Conservation (phyloP, 2,329 filamentous ascomycete genomes). For the Trichophyton schoenleinii region DNA sequence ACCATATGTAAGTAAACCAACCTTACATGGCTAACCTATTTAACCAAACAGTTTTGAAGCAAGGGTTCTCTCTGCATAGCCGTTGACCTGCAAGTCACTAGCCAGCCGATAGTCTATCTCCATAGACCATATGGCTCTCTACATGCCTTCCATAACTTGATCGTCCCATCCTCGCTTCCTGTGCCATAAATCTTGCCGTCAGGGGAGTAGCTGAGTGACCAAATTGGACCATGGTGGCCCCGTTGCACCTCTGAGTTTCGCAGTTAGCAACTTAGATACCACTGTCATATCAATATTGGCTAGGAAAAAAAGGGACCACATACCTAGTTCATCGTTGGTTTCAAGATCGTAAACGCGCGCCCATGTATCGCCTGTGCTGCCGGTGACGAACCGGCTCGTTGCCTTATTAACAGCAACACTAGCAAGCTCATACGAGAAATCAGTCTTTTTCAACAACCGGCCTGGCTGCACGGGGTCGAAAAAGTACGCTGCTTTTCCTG, state of each 20-base stretch:
- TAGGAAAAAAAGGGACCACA: constrained; percentile 15
- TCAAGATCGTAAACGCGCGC: constrained; percentile 90
- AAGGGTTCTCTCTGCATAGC: not conserved
- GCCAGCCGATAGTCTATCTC: constrained; percentile 30
- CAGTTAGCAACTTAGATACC: constrained; percentile 14
- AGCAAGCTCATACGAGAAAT: constrained; percentile 72
- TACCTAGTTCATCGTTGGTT: constrained; percentile 63
- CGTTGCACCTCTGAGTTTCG: constrained; percentile 64
- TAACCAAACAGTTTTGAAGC: not conserved
- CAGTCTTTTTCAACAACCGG: constrained; percentile 61
- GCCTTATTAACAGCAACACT: constrained; percentile 79
- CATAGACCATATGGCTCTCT: constrained; percentile 53
- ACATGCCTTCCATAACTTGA: constrained; percentile 74
- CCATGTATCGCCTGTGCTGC: constrained; percentile 87
- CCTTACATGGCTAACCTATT: constrained; percentile 1
- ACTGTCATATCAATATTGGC: not conserved
- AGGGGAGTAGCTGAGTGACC: constrained; percentile 88
- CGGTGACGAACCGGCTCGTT: constrained; percentile 73
- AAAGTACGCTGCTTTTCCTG: constrained; percentile 89
- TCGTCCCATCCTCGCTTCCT: constrained; percentile 91
- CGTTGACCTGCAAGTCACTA: not conserved
- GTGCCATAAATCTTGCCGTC: constrained; percentile 95
- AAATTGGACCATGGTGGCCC: constrained; percentile 93
- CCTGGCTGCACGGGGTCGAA: constrained; percentile 66
- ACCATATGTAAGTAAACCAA: not conserved